These are phyloP conservation scores for Sphaerobolus stellatus DNA, from an alignment of 1,284 basidiomycete genomes.

Conservation along the genomic window DNA sequence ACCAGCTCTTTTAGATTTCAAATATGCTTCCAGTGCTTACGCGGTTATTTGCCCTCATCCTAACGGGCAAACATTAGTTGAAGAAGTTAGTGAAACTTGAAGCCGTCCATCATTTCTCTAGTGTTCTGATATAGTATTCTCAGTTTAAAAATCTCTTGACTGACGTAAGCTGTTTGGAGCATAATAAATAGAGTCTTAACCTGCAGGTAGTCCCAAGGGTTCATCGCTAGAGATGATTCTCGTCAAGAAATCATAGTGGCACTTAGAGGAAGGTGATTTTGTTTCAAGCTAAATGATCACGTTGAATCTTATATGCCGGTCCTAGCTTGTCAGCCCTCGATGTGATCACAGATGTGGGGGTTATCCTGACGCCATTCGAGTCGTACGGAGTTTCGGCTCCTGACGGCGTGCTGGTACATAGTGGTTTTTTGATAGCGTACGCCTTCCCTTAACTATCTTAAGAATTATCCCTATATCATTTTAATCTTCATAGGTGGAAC, in stretches of 20 bases:
- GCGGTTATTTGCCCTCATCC: constrained; percentile 42
- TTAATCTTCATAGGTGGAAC: constrained; percentile 23
- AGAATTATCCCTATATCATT: neutral
- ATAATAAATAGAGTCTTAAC: no score
- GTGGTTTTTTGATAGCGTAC: constrained; percentile 46
- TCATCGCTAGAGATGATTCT: constrained; percentile 42
- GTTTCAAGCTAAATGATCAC: neutral
- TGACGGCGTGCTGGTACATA: constrained; percentile 40
- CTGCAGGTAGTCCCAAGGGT: constrained; percentile 38
- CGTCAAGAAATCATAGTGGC: constrained; percentile 42
- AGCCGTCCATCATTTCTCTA: neutral
- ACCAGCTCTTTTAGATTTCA: constrained; percentile 25
- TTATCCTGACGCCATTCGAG: constrained; percentile 1
- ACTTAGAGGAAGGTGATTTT: constrained; percentile 40
- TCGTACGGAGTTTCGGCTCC: constrained; percentile 6
- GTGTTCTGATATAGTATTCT: constrained; percentile 14
- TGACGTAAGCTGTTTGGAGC: no score
- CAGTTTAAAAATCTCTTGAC: neutral
- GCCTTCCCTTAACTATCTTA: constrained; percentile 11
- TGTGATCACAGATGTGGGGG: neutral
- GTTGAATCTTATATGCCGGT: neutral
- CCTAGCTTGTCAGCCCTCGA: constrained; percentile 1
- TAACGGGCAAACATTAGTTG: constrained; percentile 39
- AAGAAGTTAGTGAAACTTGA: neutral
- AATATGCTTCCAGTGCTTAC: constrained; percentile 43